Evolutionary conservation across 2,329 filamentous ascomycete species (phyloP).

Genomic region (Fusarium newnesense): DNA sequence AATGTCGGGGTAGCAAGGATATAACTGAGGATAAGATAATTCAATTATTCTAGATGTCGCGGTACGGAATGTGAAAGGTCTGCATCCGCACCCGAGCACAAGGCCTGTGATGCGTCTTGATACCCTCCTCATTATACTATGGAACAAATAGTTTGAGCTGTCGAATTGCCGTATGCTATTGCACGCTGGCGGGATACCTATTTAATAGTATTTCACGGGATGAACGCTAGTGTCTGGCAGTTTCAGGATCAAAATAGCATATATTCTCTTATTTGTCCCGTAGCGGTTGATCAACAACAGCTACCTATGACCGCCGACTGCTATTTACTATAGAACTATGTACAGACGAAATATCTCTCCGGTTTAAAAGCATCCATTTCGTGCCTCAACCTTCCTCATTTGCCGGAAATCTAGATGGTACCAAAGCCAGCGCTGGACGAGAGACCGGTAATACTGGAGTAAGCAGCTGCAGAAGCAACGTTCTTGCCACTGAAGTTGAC

Average conservation of each 20-base stretch:
- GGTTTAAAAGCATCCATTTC: accelerated
- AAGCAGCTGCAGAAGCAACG: slow-evolving; percentile 56
- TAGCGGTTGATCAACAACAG: background rate
- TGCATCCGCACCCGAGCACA: too few relatives aligned
- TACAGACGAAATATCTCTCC: background rate
- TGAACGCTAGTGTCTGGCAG: background rate
- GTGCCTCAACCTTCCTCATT: accelerated
- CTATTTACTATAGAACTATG: background rate
- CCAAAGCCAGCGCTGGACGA: slow-evolving; percentile 57
- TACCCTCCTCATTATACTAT: too few relatives aligned
- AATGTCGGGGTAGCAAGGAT: too few relatives aligned
- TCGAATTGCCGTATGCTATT: too few relatives aligned
- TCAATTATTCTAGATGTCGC: too few relatives aligned
- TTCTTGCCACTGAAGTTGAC: slow-evolving; percentile 62
- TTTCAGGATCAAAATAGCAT: background rate
- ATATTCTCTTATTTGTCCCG: background rate
- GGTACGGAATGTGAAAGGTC: too few relatives aligned
- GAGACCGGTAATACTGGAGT: slow-evolving; percentile 50
- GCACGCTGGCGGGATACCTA: too few relatives aligned
- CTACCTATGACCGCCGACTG: too few relatives aligned
- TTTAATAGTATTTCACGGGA: too few relatives aligned
- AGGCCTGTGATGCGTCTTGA: too few relatives aligned
- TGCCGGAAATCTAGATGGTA: slow-evolving; percentile 44
- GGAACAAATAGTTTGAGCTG: too few relatives aligned
- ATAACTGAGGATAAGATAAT: too few relatives aligned